A percentile compares a stretch with the other conserved stretches of the same genome.
phyloP scores from a whole-genome alignment of 2,329 filamentous ascomycete species.

The Aspergillus aculeatus region DNA sequence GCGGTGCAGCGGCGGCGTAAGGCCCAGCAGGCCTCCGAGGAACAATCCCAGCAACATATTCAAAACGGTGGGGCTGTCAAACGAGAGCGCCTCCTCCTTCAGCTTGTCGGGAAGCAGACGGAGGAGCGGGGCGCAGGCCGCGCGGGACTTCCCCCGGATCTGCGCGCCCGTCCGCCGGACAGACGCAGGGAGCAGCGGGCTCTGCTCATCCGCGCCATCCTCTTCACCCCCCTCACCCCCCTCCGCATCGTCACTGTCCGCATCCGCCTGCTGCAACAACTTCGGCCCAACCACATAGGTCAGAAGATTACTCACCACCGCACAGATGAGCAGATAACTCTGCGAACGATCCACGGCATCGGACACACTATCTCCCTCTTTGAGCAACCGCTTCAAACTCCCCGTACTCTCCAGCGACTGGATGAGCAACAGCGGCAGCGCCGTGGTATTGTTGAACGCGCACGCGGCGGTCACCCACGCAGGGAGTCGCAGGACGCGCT shows the following conservation, averaged over 20 bases:
- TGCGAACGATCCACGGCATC: constrained; percentile 59
- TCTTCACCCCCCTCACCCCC: too few species aligned
- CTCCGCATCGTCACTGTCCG: constrained; percentile 29
- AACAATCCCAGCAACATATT: constrained; percentile 61
- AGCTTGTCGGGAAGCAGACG: constrained; percentile 32
- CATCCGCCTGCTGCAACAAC: constrained; percentile 50
- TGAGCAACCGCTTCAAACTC: constrained; percentile 52
- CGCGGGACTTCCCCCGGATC: constrained; percentile 18
- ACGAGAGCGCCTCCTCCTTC: constrained; percentile 36
- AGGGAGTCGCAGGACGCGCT: constrained; percentile 50
- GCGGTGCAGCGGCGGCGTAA: constrained; percentile 58
- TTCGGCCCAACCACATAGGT: constrained; percentile 64
- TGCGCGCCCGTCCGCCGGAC: constrained; percentile 7
- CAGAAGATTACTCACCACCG: constrained; percentile 62
- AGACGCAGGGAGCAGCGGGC: constrained; percentile 49
- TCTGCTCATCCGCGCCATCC: constrained; percentile 44
- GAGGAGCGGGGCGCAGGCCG: constrained; percentile 22
- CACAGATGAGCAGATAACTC: constrained; percentile 65
- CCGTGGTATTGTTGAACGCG: constrained; percentile 59
- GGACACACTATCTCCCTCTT: constrained; percentile 43
- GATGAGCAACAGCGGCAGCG: constrained; percentile 53
- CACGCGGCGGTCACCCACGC: constrained; percentile 55
- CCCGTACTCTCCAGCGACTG: constrained; percentile 56
- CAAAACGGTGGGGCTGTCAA: constrained; percentile 57
- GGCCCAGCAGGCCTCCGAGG: constrained; percentile 58